Conservation (phyloP, 257 asterid species). For the Solanum tarapatanum region DNA sequence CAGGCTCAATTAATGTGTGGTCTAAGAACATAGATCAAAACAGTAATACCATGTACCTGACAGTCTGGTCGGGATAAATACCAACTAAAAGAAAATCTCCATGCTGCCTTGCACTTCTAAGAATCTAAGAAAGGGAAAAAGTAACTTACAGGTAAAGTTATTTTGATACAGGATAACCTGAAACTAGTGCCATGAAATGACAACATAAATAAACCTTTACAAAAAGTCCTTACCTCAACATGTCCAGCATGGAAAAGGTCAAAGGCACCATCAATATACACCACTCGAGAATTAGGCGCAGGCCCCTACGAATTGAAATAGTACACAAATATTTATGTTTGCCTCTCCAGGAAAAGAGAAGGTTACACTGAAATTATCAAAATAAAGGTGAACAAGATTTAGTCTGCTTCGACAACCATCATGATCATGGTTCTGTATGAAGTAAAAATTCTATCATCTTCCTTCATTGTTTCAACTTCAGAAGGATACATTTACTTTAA, state of each 20-base stretch:
- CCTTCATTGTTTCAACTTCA: background rate
- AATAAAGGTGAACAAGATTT: background rate
- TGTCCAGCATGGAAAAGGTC: conserved; percentile 98
- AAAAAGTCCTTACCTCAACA: conserved; percentile 49
- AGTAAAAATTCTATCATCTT: background rate
- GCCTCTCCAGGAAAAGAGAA: background rate
- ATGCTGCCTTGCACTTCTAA: conserved; percentile 66
- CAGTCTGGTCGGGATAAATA: conserved; percentile 61
- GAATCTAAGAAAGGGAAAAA: conserved; percentile 46
- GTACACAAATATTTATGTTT: background rate
- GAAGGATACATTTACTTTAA: background rate
- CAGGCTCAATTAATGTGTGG: background rate
- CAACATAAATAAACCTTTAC: background rate
- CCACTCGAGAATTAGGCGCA: conserved; percentile 82
- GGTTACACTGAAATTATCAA: background rate
- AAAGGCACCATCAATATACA: conserved; percentile 94
- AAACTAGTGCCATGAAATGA: background rate
- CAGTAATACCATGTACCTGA: conserved; percentile 36
- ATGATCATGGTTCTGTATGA: background rate
- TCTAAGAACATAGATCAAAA: background rate
- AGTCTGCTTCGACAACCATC: background rate
- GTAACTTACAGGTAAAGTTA: background rate
- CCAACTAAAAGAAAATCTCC: conserved; percentile 98
- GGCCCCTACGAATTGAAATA: conserved; percentile 51
- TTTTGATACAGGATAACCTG: background rate